Base-by-base conservation (phyloP, 164 flowering plant genomes). In the Kingdonia uniflora region DNA sequence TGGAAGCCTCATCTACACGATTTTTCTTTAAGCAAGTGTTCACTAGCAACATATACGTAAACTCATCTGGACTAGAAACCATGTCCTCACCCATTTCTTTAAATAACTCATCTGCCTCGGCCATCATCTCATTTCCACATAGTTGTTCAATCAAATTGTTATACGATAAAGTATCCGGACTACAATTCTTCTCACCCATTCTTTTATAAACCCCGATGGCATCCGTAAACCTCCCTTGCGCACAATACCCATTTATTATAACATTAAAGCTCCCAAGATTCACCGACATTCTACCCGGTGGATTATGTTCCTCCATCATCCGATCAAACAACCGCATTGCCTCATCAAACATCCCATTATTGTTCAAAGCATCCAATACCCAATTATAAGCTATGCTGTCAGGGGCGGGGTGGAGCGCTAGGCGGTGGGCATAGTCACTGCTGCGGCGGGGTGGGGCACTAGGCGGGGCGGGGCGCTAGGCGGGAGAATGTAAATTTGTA, bases 251-350 rank as follows among this genome's bases (percentile, higher is more conserved):
- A 60, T 84, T 86, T 10, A 56, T 85, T 79, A 88, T 73, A 17
- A 92, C 89, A 73, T 92, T 92, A 60, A 71, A 92, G 53, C 80
- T 84, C 23, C 95, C 97, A 49, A 92, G 54, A 67, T 92, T 86
- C 67, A 92, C 84, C 3, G 68, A 62, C 44, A 85, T 49, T 40
- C 54, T 42, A 69, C 56, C 72, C 0, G 99, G 97, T 0, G 87
- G 89, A 55, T 64, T 67, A 52, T 92, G 95, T 68, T 66, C 78
- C 15, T n/a, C 58, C 60, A 59, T 48, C 82, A 88, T 86, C 63
- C 69, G 57, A 29, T 82, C 87, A 62, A 88, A 92, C 74, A 92
- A 55, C 53, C 53, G 61, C 67, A 84, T 51, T 0, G 84, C 91
- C 74, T 74, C 84, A 26, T 81, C 89, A 57, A 80, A 82, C 71